Evolutionary conservation across 306 rosid genomes (phyloP).

Genomic region (Vicia villosa): DNA sequence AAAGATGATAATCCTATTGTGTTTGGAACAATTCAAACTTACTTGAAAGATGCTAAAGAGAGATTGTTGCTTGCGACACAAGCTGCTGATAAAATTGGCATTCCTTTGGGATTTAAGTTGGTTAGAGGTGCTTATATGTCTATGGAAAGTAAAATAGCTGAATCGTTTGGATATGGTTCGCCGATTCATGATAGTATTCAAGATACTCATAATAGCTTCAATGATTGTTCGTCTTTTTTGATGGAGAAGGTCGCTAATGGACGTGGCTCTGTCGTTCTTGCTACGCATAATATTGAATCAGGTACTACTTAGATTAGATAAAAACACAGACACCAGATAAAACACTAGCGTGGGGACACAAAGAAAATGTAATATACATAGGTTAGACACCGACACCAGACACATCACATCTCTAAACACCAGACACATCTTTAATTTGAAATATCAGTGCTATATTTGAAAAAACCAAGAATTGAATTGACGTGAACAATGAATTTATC

Average conservation of each 20-base stretch:
- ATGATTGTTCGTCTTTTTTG: conserved; percentile 62
- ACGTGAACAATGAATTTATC: not conserved
- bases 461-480: not conserved
- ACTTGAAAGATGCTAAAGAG: conserved; percentile 81
- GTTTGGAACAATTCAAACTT: conserved; percentile 78
- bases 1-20: conserved; percentile 54
- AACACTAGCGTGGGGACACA: too few relatives aligned
- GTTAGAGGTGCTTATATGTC: conserved; percentile 98
- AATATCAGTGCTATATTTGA: not conserved
- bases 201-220: conserved; percentile 75
- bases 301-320: conserved; percentile 55
- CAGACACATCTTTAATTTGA: not conserved
- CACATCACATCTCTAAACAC: too few relatives aligned
- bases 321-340: too few relatives aligned
- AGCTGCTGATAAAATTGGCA: conserved; percentile 60
- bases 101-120: conserved; percentile 77
- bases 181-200: conserved; percentile 71
- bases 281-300: conserved; percentile 89
- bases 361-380: too few relatives aligned
- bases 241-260: conserved; percentile 66
- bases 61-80: conserved; percentile 50
- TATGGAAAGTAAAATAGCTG: conserved; percentile 59
- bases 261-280: conserved; percentile 64
- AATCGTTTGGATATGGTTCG: conserved; percentile 57
- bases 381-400: not conserved